A percentile compares a stretch with the other conserved stretches of the same genome.
phyloP scores from a whole-genome alignment of 192 early-diverging fungal genomes.

The Hyaloraphidium curvatum region DNA sequence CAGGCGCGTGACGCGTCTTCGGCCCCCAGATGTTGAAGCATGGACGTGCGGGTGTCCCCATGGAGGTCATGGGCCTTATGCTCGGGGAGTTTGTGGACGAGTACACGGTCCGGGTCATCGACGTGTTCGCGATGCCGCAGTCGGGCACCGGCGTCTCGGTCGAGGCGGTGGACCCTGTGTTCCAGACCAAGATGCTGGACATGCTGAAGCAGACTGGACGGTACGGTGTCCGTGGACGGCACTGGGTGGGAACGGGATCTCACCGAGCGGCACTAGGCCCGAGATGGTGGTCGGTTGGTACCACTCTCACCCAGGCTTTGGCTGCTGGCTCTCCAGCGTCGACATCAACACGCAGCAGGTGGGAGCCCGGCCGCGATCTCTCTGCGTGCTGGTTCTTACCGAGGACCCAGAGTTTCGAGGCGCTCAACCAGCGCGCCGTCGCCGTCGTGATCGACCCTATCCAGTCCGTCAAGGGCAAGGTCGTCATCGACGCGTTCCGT shows the following conservation, averaged over 20 bases:
- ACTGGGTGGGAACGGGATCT: not conserved
- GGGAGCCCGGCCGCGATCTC: conserved; percentile 2
- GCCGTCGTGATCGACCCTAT: conserved; percentile 99
- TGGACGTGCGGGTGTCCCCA: conserved; percentile 91
- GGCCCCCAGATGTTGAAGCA: conserved; percentile 10
- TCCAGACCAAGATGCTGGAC: conserved; percentile 99
- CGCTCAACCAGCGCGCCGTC: conserved; percentile 79
- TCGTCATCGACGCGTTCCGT: conserved; percentile 99
- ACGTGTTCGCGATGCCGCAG: conserved; percentile 99
- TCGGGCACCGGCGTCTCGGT: conserved; percentile 97
- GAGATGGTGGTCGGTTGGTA: conserved; percentile 99
- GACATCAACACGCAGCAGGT: conserved; percentile 98
- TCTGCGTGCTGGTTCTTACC: not conserved
- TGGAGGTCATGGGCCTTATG: conserved; percentile 99
- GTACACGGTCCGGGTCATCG: conserved; percentile 96
- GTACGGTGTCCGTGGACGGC: conserved; percentile 13
- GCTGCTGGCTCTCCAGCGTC: conserved; percentile 98
- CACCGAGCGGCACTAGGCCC: conserved; percentile 29
- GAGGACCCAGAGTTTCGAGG: conserved; percentile 59
- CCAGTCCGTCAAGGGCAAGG: conserved; percentile 98
- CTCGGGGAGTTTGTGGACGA: conserved; percentile 99
- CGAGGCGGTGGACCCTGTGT: conserved; percentile 97
- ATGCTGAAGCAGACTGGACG: conserved; percentile 99
- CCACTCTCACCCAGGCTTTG: conserved; percentile 99
- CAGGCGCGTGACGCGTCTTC: not conserved